Conservation (phyloP, 2,329 filamentous ascomycete species). For the Aspergillus persii region DNA sequence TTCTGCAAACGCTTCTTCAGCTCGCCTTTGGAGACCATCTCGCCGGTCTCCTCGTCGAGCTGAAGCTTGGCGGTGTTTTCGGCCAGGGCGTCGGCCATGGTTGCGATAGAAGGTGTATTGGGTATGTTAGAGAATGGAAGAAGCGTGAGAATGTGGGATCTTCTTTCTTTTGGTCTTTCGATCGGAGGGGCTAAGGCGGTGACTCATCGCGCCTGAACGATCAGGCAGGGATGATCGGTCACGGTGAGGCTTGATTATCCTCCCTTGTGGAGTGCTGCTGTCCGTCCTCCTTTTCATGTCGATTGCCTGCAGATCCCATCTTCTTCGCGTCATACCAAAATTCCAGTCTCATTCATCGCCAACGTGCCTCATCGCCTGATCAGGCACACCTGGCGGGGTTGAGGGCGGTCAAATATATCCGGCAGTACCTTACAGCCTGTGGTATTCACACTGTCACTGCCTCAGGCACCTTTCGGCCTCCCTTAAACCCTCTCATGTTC, state of each 20-base stretch:
- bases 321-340: no score
- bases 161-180: not conserved
- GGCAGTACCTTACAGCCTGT: not conserved
- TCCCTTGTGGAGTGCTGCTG: no score
- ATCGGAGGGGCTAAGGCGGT: not conserved
- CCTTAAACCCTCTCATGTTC: no score
- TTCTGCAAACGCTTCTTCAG: slow-evolving; percentile 28
- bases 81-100: slow-evolving; percentile 18
- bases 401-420: not conserved
- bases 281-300: no score
- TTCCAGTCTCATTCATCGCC: no score
- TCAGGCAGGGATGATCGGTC: no score
- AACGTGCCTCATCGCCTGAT: not conserved
- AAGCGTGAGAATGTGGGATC: not conserved
- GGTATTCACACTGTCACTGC: not conserved
- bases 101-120: not conserved
- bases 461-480: no score
- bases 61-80: slow-evolving; percentile 20
- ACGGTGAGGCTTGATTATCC: no score
- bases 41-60: slow-evolving; percentile 22
- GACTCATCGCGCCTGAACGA: not conserved
- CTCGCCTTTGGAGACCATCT: slow-evolving; percentile 28
- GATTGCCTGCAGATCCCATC: no score
- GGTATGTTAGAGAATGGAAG: not conserved
- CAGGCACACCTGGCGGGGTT: not conserved